A percentile compares a stretch with the other conserved stretches of the same genome.
Evolutionary conservation across 306 rosid species (phyloP).

Genomic region (Canavalia gladiata): DNA sequence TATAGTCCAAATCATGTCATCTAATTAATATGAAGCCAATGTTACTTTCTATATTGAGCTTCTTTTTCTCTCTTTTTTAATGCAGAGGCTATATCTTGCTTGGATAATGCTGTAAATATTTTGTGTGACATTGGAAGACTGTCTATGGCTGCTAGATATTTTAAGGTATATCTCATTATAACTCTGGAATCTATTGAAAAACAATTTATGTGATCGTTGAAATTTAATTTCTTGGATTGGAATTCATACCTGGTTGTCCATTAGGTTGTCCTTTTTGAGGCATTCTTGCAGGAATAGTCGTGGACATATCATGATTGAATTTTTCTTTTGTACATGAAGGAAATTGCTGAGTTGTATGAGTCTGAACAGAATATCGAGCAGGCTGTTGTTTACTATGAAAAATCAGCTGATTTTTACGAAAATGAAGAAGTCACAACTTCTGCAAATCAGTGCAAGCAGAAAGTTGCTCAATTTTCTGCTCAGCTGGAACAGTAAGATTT

Average conservation of each 20-base stretch:
- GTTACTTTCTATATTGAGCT: slow-evolving; percentile 18
- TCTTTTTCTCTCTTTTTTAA: neutral
- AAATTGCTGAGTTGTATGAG: slow-evolving; percentile 91
- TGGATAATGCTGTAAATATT: slow-evolving; percentile 78
- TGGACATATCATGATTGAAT: slow-evolving; percentile 34
- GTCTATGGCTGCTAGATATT: slow-evolving; percentile 95
- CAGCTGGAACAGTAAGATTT: slow-evolving; percentile 87
- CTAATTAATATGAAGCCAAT: neutral
- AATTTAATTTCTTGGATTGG: slow-evolving; percentile 28
- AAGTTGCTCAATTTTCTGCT: slow-evolving; percentile 95
- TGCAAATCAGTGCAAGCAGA: slow-evolving; percentile 96
- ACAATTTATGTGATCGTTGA: neutral
- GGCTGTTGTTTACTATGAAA: slow-evolving; percentile 82
- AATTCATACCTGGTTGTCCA: neutral
- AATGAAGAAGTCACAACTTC: slow-evolving; percentile 85
- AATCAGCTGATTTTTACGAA: slow-evolving; percentile 87
- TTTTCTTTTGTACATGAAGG: slow-evolving; percentile 58
- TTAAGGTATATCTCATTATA: slow-evolving; percentile 65
- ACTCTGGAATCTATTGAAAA: no score
- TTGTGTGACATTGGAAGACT: slow-evolving; percentile 98
- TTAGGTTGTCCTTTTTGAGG: neutral
- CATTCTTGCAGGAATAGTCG: neutral
- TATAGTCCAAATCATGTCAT: neutral
- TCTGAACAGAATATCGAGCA: slow-evolving; percentile 82
- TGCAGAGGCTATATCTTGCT: slow-evolving; percentile 85